Base-by-base conservation (phyloP, 805 yeast species). In the Kregervanrija delftensis region DNA sequence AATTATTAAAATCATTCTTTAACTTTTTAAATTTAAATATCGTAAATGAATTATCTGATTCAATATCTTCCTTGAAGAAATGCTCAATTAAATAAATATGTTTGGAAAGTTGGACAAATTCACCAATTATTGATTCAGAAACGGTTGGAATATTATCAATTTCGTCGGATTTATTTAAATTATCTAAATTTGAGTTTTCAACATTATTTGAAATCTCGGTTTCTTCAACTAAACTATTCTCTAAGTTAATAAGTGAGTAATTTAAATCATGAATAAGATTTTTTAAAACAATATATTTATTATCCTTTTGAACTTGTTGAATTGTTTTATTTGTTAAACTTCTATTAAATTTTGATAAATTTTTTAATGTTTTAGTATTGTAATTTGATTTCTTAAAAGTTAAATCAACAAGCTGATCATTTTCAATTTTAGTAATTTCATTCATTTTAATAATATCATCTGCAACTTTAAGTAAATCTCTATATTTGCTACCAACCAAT, bases 391-490 rank as follows among this genome's bases (percentile, higher is more conserved):
- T 62, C 22, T 51, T 44, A 43, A 60, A 65, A 0, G 64, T 50
- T 41, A 66, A 43, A 13, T 56, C 51, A n/a, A 54, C 50, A 33
- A 66, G 45, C 35, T 53, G 39, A 11, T 50, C 45, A 43, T 65
- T 64, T 39, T 61, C 57, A 1, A 34, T 22, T 3, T 33, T 48
- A 0, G 63, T 52, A 33, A 63, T 49, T 4, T 55, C 52, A 44
- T 63, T 58, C 68, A 66, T 63, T 4, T 51, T 49, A 22, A 64
- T 61, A 5, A 66, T 64, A 46, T 66, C 62, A 51, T 66, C 69
- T 1, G 69, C 69, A 15, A 63, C 69, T 30, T 58, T 54, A 11
- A 66, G 43, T 35, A 66, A 52, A 41, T 66, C 69, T 41, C 69
- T 49, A 40, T 66, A 66, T 43, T 64, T 66, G 37, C 42, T 48